Percentiles rank a stretch among this genome's conserved stretches.
phyloP scores from a whole-genome alignment of 768 basidiomycete species.

The Lyophyllum atratum region DNA sequence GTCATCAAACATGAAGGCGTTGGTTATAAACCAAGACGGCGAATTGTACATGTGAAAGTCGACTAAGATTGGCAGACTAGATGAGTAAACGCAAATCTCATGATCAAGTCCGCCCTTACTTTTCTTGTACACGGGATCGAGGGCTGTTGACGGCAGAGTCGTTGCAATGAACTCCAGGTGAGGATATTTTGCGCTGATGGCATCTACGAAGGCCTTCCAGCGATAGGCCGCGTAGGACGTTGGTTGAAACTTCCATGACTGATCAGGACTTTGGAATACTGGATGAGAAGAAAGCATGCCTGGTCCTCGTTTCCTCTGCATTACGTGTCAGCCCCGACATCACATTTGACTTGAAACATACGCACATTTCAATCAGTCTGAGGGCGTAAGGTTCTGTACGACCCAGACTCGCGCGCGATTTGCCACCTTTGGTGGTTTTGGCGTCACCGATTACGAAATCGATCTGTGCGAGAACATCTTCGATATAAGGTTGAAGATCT shows the following conservation, averaged over 20 bases:
- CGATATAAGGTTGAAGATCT: constrained; percentile 27
- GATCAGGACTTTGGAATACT: background rate
- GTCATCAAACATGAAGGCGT: constrained; percentile 52
- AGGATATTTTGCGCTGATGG: constrained; percentile 7
- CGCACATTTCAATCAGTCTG: constrained; percentile 6
- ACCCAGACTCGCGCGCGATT: constrained; percentile 8
- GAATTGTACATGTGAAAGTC: constrained; percentile 58
- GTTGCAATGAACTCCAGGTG: constrained; percentile 9
- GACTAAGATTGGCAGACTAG: constrained; percentile 27
- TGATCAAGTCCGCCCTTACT: constrained; percentile 15
- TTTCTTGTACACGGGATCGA: constrained; percentile 46
- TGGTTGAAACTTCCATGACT: constrained; percentile 5
- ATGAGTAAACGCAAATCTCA: background rate
- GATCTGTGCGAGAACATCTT: constrained; percentile 7
- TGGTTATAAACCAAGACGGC: constrained; percentile 44
- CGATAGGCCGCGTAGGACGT: constrained; percentile 7
- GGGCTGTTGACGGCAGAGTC: constrained; percentile 34
- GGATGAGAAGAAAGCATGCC: background rate
- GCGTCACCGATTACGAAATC: constrained; percentile 6
- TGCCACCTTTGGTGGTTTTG: constrained; percentile 7
- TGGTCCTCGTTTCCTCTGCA: constrained; percentile 9
- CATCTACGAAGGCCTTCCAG: constrained; percentile 9
- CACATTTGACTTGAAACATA: background rate
- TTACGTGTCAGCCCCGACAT: background rate
- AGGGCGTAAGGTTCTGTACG: constrained; percentile 6